phyloP scores from a whole-genome alignment of 805 yeast genomes.

The Zygosaccharomyces pseudorouxii region DNA sequence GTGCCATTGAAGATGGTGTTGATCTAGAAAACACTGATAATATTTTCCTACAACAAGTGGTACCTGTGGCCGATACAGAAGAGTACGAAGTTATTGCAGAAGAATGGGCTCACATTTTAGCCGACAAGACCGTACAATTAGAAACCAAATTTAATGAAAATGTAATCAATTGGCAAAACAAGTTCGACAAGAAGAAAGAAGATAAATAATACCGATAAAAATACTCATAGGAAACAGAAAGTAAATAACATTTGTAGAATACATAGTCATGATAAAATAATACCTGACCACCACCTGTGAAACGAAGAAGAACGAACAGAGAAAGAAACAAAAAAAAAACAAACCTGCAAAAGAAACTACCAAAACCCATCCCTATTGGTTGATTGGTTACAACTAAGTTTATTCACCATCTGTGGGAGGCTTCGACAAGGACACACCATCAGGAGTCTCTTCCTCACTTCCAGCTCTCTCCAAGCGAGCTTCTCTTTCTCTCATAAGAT shows the following conservation, averaged over 20 bases:
- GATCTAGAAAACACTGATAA: constrained; percentile 29
- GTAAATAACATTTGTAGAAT: constrained; percentile 2
- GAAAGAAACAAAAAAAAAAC: not conserved
- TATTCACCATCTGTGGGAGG: not conserved
- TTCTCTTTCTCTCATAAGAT: constrained; percentile 14
- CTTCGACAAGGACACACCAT: not conserved
- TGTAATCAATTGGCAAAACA: constrained; percentile 23
- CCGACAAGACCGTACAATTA: constrained; percentile 16
- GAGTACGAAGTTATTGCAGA: constrained; percentile 24
- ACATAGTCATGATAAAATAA: not conserved
- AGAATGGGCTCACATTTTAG: constrained; percentile 28
- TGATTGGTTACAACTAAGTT: too few relatives aligned
- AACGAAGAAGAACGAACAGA: not conserved
- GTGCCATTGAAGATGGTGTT: constrained; percentile 32
- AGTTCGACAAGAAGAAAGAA: constrained; percentile 23
- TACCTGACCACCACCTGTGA: not conserved
- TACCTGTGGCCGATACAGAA: constrained; percentile 20
- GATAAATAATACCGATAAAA: constrained; percentile 11
- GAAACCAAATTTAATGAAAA: constrained; percentile 17
- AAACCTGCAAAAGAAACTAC: not conserved
- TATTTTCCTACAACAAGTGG: constrained; percentile 33
- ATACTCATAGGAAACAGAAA: constrained; percentile 22
- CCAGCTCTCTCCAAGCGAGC: constrained; percentile 8
- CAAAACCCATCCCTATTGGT: too few relatives aligned
- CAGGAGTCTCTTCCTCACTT: not conserved